Evolutionary conservation across 768 basidiomycete species (phyloP).

Genomic region (Leccinum imitatum): DNA sequence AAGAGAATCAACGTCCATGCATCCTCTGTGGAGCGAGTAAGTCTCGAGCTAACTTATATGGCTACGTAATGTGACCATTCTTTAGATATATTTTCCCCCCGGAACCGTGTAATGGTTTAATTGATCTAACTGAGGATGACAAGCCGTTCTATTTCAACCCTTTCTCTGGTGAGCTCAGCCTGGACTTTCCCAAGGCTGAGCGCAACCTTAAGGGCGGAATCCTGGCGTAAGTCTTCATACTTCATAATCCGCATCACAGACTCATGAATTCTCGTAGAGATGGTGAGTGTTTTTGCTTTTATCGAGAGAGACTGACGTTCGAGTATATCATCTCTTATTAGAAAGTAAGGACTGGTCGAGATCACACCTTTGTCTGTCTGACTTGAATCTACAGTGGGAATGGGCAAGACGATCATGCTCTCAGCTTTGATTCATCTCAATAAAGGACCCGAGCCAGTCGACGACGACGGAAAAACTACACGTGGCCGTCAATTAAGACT

Average conservation of each 20-base stretch:
- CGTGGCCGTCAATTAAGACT: conserved; percentile 61
- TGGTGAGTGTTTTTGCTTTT: conserved; percentile 26
- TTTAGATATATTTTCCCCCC: conserved; percentile 72
- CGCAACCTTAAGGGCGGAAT: conserved; percentile 83
- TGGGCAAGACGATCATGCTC: conserved; percentile 94
- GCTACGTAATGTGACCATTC: conserved; percentile 5
- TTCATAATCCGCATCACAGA: not conserved
- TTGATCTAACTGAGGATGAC: conserved; percentile 82
- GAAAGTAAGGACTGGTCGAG: conserved; percentile 45
- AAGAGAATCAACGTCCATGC: conserved; percentile 71
- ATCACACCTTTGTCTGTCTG: conserved; percentile 2
- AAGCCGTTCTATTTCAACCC: conserved; percentile 85
- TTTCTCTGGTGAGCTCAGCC: conserved; percentile 85
- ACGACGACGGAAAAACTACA: conserved; percentile 27
- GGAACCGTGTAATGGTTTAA: conserved; percentile 54
- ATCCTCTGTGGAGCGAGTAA: conserved; percentile 94
- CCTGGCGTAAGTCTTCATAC: conserved; percentile 62
- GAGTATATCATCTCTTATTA: conserved; percentile 21
- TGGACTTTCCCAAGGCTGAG: conserved; percentile 81
- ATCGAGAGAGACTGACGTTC: conserved; percentile 4
- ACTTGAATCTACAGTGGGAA: conserved; percentile 64
- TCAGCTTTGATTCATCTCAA: conserved; percentile 87
- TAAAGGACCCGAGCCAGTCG: conserved; percentile 44
- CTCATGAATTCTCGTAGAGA: conserved; percentile 30
- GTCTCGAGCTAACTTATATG: conserved; percentile 23